Percentiles rank a stretch among this genome's conserved stretches.
phyloP scores from a whole-genome alignment of 768 basidiomycete genomes.

The Termitomyces heimii region DNA sequence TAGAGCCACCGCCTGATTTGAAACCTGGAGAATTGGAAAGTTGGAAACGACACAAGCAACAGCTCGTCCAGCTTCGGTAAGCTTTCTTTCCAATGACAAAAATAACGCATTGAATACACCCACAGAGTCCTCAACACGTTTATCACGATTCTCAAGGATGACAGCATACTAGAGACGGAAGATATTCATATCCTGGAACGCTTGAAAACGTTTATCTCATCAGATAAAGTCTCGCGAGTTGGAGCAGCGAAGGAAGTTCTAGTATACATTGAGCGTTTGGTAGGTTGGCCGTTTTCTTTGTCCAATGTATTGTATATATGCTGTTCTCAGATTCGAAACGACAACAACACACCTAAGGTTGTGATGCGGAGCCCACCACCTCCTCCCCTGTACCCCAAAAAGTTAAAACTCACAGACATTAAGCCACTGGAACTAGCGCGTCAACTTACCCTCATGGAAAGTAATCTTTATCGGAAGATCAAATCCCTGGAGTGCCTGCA shows the following conservation, averaged over 20 bases:
- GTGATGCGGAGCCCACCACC: constrained; percentile 61
- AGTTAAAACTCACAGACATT: constrained; percentile 78
- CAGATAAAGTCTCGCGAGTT: constrained; percentile 55
- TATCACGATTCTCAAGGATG: constrained; percentile 82
- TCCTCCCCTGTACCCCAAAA: constrained; percentile 69
- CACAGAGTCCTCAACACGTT: constrained; percentile 86
- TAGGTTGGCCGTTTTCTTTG: constrained; percentile 31
- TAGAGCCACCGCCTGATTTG: constrained; percentile 67
- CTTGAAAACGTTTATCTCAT: constrained; percentile 74
- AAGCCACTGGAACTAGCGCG: constrained; percentile 90
- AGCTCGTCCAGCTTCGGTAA: constrained; percentile 82
- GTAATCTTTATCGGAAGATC: constrained; percentile 80
- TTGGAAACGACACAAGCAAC: constrained; percentile 84
- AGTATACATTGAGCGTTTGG: constrained; percentile 71
- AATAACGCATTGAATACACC: not conserved
- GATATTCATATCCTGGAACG: constrained; percentile 75
- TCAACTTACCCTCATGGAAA: constrained; percentile 91
- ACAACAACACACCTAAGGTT: constrained; percentile 76
- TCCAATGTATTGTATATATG: not conserved
- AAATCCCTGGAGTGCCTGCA: constrained; percentile 86
- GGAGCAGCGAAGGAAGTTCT: constrained; percentile 72
- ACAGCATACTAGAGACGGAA: constrained; percentile 79
- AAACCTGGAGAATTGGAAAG: constrained; percentile 55
- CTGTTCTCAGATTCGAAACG: constrained; percentile 11
- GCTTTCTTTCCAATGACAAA: constrained; percentile 17